Base-by-base conservation (phyloP, 2,329 filamentous ascomycete genomes). In the Cladophialophora bantiana region DNA sequence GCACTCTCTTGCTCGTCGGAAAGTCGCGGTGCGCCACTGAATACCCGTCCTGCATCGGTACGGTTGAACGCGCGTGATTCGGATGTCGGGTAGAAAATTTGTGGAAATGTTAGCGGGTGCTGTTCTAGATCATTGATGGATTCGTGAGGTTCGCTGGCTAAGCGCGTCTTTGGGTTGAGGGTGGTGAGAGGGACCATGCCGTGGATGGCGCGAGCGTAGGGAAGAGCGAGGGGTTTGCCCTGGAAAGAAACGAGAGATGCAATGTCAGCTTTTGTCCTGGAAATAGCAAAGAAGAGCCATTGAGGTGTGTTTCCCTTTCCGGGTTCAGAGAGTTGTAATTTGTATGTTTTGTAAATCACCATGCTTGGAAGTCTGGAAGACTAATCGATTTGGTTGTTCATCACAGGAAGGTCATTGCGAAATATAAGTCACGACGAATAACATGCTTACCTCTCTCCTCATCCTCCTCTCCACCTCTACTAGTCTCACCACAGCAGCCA, bases 281-380 rank as follows among this genome's bases (percentile, higher is more conserved):
- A 32, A 2, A 52, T 31, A 50, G 12, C 10, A 31, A 40, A 38
- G 20, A 13, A 20, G 13, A 26, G 36, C 7, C 9, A 64, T n/a
- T n/a, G 36, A 32, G 26, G 12, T 36, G 26, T 36, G 1, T 10
- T 45, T 7, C n/a, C 36, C 64, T 65, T 64, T 61, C 31, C 69
- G 67, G 72, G 74, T 62, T 92, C 90, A 92, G 90, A 90, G 87
- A 90, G 87, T 89, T 87, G 85, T 85, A 86, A 87, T 83, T 83
- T 83, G 86, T 85, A 94, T 94, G 2, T 26, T 26, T 26, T 26
- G 26, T 26, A 78, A 79, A 79, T 74, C 81, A 97, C 92, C 92
- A 95, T 89, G 84, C 64, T 78, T 88, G 78, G 83, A 80, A 89
- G 94, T 98, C 94, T 97, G 97, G 85, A 96, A 97, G 94, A 98